Conservation (phyloP, 495 filamentous ascomycete species). For the Bathelium albidoporum region DNA sequence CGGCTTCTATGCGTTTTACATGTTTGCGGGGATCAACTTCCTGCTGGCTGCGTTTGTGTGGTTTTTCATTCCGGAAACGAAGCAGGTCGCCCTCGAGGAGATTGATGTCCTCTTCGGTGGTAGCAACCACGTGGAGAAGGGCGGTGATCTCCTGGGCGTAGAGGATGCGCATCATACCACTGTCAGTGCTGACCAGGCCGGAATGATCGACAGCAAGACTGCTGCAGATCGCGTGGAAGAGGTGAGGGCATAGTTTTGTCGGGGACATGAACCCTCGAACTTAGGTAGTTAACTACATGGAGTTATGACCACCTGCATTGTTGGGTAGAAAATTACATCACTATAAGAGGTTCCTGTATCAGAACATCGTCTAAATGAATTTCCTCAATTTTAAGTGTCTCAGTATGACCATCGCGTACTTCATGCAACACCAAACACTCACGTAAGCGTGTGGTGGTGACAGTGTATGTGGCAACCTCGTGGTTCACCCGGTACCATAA, state of each 20-base stretch:
- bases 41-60: constrained; percentile 59
- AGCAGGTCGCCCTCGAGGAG: constrained; percentile 55
- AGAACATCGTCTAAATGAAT: no score
- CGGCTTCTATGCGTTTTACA: constrained; percentile 45
- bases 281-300: no score
- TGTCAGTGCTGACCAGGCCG: background rate
- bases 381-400: no score
- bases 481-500: no score
- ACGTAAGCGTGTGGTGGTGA: no score
- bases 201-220: background rate
- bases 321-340: no score
- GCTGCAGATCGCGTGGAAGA: background rate
- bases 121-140: constrained; percentile 47
- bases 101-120: constrained; percentile 53
- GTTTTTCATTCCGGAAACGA: constrained; percentile 68
- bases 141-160: constrained; percentile 20
- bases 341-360: no score
- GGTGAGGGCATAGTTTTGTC: background rate
- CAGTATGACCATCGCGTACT: no score
- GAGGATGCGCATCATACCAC: background rate
- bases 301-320: no score
- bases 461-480: no score
- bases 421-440: no score
- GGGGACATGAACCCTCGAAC: no score
- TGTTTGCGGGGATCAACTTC: constrained; percentile 45